Evolutionary conservation across 2,329 filamentous ascomycete species (phyloP).

Genomic region (Sporothrix luriei): DNA sequence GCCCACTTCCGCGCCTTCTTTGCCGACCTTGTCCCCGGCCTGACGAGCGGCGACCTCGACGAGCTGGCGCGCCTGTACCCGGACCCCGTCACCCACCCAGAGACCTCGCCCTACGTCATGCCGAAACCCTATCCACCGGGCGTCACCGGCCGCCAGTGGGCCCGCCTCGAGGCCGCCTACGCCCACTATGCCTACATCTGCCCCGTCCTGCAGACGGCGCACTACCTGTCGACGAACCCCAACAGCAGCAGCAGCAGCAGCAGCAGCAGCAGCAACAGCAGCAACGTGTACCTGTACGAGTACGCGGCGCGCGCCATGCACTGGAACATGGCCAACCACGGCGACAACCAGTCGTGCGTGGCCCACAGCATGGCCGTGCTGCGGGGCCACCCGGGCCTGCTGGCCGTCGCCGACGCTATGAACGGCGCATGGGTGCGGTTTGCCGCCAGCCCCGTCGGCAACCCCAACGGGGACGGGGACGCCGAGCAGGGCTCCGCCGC

Average conservation of each 20-base stretch:
- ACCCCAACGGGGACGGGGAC: constrained; percentile 33
- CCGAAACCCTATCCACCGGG: constrained; percentile 43
- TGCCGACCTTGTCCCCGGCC: constrained; percentile 59
- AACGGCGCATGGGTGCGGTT: constrained; percentile 49
- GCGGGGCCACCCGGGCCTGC: constrained; percentile 44
- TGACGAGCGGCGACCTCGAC: constrained; percentile 56
- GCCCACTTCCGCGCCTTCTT: constrained; percentile 64
- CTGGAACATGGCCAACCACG: constrained; percentile 51
- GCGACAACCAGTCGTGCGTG: constrained; percentile 50
- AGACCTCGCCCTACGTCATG: constrained; percentile 39
- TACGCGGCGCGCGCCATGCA: constrained; percentile 54
- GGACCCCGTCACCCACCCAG: constrained; percentile 49
- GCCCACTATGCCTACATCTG: constrained; percentile 66
- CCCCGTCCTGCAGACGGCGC: constrained; percentile 63
- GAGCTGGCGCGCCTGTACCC: constrained; percentile 64
- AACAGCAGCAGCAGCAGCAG: constrained; percentile 33
- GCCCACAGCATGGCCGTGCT: constrained; percentile 48
- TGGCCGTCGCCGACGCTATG: constrained; percentile 48
- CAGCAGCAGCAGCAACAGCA: constrained; percentile 27
- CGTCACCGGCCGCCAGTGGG: constrained; percentile 57
- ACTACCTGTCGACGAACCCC: constrained; percentile 45
- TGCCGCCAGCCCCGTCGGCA: constrained; percentile 34
- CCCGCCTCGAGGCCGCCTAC: constrained; percentile 62
- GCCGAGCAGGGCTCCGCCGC: constrained; percentile 31
- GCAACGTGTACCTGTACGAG: constrained; percentile 59